phyloP scores from a whole-genome alignment of 495 filamentous ascomycete species.

The Penicillium atrosanguineum region DNA sequence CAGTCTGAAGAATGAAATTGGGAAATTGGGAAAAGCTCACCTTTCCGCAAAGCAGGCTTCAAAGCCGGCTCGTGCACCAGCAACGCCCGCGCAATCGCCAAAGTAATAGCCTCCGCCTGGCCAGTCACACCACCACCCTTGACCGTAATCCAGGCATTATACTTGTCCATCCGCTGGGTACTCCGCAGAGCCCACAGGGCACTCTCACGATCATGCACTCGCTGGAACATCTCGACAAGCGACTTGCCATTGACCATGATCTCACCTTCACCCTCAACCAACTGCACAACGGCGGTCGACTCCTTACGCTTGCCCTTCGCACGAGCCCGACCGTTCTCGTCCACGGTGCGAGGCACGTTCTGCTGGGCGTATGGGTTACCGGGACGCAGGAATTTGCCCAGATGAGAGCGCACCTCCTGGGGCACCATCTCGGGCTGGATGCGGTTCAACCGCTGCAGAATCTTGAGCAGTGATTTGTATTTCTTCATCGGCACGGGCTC shows the following conservation, averaged over 20 bases:
- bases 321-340: slow-evolving; percentile 70
- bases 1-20: not conserved
- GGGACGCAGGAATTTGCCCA: slow-evolving; percentile 70
- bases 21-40: slow-evolving; percentile 52
- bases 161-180: slow-evolving; percentile 85
- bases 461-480: slow-evolving; percentile 68
- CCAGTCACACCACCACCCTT: slow-evolving; percentile 87
- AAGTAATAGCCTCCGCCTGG: slow-evolving; percentile 90
- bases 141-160: slow-evolving; percentile 89
- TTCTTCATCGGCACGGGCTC: slow-evolving; percentile 76
- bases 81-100: slow-evolving; percentile 88
- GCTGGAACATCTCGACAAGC: slow-evolving; percentile 72
- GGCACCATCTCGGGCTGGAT: slow-evolving; percentile 83
- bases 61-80: slow-evolving; percentile 85
- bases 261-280: slow-evolving; percentile 91
- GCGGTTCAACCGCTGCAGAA: slow-evolving; percentile 77
- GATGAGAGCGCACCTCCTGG: slow-evolving; percentile 56
- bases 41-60: slow-evolving; percentile 83
- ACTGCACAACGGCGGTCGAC: slow-evolving; percentile 74
- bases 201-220: slow-evolving; percentile 92
- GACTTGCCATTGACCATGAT: slow-evolving; percentile 85
- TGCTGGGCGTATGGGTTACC: slow-evolving; percentile 65
- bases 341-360: slow-evolving; percentile 56
- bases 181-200: slow-evolving; percentile 85
- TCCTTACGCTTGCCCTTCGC: slow-evolving; percentile 83